Percentiles rank a stretch among this genome's conserved stretches.
Conservation (phyloP, 2,329 filamentous ascomycete genomes). For the Fusarium armeniacum region DNA sequence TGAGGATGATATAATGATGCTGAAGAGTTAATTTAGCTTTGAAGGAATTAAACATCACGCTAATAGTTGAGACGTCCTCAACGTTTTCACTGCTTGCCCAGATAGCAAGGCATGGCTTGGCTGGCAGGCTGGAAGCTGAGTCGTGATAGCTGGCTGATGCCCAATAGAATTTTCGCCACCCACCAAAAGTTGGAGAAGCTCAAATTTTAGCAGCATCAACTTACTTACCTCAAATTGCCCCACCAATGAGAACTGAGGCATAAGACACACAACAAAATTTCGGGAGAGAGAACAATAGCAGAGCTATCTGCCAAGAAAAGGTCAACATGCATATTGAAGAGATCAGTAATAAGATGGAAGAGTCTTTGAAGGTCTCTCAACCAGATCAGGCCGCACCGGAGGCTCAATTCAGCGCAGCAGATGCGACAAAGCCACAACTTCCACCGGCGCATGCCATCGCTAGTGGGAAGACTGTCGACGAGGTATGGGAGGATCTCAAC, state of each 20-base stretch:
- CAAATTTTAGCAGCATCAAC: conserved; percentile 44
- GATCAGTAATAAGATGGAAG: conserved; percentile 59
- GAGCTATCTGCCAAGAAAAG: background rate
- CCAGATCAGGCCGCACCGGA: conserved; percentile 30
- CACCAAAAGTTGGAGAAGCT: conserved; percentile 46
- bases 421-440: conserved; percentile 59
- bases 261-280: conserved; percentile 20
- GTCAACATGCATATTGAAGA: conserved; percentile 59
- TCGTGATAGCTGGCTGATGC: conserved; percentile 31
- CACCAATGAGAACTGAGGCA: conserved; percentile 24
- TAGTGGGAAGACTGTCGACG: conserved; percentile 65
- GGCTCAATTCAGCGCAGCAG: conserved; percentile 12
- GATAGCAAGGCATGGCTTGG: background rate
- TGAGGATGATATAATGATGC: no score
- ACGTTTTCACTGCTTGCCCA: background rate
- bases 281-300: background rate
- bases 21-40: no score
- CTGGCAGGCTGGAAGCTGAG: conserved; percentile 12
- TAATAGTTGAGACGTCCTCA: background rate
- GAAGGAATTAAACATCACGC: background rate
- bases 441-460: conserved; percentile 60
- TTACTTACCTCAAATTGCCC: conserved; percentile 27
- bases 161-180: conserved; percentile 49
- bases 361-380: conserved; percentile 47
- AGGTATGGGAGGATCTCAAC: conserved; percentile 70